Evolutionary conservation across 208 protist species (phyloP).

Genomic region (Kentomonas sorsogonicus): DNA sequence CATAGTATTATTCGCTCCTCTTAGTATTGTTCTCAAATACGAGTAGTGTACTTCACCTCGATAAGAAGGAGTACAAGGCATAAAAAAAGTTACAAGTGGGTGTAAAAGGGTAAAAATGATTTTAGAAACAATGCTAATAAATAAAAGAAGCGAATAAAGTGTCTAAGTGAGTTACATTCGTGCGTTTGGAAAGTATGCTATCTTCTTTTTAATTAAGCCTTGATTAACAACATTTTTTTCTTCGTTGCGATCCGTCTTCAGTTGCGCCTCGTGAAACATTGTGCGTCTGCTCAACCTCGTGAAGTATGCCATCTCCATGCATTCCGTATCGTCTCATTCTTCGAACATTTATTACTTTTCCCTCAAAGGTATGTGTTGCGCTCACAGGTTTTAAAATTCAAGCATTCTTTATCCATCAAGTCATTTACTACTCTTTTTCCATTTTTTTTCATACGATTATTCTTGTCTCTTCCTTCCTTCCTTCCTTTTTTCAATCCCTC

Average conservation of each 20-base stretch:
- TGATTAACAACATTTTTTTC: neutral
- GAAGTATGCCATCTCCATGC: neutral
- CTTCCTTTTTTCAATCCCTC: too few species aligned
- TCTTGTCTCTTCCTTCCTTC: too few species aligned
- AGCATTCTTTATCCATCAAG: neutral
- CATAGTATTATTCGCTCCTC: neutral
- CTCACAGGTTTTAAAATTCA: neutral
- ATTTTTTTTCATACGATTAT: conserved; percentile 5
- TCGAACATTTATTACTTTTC: neutral
- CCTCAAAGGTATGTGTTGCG: neutral
- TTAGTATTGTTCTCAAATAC: neutral
- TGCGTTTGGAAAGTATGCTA: neutral
- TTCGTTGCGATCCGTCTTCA: too few species aligned
- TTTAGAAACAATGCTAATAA: neutral
- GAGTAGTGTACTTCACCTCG: neutral
- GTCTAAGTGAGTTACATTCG: neutral
- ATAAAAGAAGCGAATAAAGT: neutral
- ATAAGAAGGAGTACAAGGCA: neutral
- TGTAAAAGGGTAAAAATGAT: neutral
- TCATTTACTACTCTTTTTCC: neutral
- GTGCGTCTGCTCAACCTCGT: neutral
- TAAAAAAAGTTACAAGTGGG: neutral
- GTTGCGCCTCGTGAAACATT: too few species aligned
- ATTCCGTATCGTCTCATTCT: neutral
- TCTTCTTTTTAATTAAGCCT: neutral